Evolutionary conservation across 2,329 filamentous ascomycete species (phyloP), one percentile per base, ranked within the genome.

Genomic region (Pochonia chlamydosporia): DNA sequence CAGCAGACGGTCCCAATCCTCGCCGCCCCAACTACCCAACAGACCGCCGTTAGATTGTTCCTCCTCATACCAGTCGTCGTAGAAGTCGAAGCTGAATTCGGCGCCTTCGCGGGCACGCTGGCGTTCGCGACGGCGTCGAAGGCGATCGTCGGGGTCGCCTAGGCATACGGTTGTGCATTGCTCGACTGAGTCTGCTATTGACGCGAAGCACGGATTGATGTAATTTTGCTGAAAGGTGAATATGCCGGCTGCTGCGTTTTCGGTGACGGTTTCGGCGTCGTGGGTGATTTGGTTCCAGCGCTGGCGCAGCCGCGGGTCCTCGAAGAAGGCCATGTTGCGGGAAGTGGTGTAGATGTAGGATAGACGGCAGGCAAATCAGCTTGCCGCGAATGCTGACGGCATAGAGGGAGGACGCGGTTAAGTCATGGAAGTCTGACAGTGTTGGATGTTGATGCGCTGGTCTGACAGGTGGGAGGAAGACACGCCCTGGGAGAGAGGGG

Each of bases 21-120:
- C 90, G 56, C 71, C 83, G 33, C 85, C 84, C 87, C 89, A 95
- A 40, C 81, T 68, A 39, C 77, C 84, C 44, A 91, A 70, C 41
- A 92, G 65, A 0, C 83, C 78, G 33, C 82, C 77, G 28, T 57
- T 44, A 44, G 69, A 66, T 18, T 48, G 49, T 46, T 75, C 71
- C 42, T 80, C 77, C 47, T 78, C 74, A 51, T 96, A 89, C 92
- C 92, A 97, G 66, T 96, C 92, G 66, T 96, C 92, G 70, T 97
- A 97, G 64, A 97, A 97, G 65, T 96, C 92, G 63, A 97, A 97
- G 59, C 81, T 91, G 58, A 87, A 81, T 67, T 96, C 91, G 24
- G 90, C 87, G 44, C 82, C 68, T 3, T 80, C 81, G 51, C 70
- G 67, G 21, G 72, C 70, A 8, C 77, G 71, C 18, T 78, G 76